Base-by-base conservation (phyloP, 2,329 filamentous ascomycete genomes). In the Lasiodiplodia sp. region DNA sequence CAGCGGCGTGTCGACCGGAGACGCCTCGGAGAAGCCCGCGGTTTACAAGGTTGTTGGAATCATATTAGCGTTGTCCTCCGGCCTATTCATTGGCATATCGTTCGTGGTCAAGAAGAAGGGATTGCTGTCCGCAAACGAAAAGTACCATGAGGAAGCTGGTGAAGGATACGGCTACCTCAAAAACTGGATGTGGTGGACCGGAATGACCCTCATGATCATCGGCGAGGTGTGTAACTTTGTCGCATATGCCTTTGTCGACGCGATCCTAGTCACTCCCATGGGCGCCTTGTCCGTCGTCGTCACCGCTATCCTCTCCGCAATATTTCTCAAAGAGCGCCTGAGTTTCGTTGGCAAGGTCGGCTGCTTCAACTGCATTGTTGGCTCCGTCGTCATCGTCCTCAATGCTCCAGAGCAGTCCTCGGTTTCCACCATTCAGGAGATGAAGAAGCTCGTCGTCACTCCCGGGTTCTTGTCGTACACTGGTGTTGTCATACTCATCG, bases 131-230 rank as follows among this genome's bases (percentile, higher is more conserved):
- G 95, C 96, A 63, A 99, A 98, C 80, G 89, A 92, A 74, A 98
- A 98, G 80, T 98, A 98, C 84, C 92, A 97, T 71, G 94, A 98
- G 81, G 93, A 92, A 72, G 94, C 96, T 0, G 96, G 96, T 70
- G 95, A 98, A 80, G 96, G 96, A 68, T 98, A 98, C 79, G 94
- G 95, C 71, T 99, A 98, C 79, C 88, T 99, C 74, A 97, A 97
- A 83, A 98, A 98, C 76, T 85, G 85, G 23, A 97, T 88, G 84
- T 99, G 96, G 96, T 99, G 96, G 96, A 80, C 84, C 1, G 96
- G 96, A 74, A 98, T 99, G 96, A 94, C 85, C 0, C 86, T 98
- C 69, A 98, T 99, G 96, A 97, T 98, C 74, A 75, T 98, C 53
- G 96, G 96, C 73, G 96, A 99, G 81, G 88, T 97, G 68, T 97